Base-by-base conservation (phyloP, 2,329 filamentous ascomycete genomes). In the Ophiostoma piceae region DNA sequence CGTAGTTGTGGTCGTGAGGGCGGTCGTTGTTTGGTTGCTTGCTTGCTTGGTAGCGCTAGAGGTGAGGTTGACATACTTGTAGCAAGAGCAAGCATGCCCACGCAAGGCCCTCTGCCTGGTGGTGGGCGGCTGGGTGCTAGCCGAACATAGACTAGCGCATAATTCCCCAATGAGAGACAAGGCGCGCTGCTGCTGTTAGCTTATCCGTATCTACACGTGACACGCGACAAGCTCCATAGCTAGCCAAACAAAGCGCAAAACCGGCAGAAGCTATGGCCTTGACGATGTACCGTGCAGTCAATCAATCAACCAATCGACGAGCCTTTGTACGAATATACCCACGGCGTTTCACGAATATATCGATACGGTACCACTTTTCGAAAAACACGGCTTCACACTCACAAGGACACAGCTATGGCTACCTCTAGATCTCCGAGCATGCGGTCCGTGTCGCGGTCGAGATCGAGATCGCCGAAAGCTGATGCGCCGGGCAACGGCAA, bases 31-130 rank as follows among this genome's bases (percentile, higher is more conserved):
- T 22, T 16, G 32, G 41, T 43, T 35, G 26, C 19, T 32, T 35
- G 29, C 29, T 26, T 66, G 29, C 41, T 39, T 66, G 26, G 57
- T n/a, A 22, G 26, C 19, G 22, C 35, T 22, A 29, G 14, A 22
- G 65, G 35, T 43, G n/a, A 47, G n/a, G 62, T 22, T 65, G 62
- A 35, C 62, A 37, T 64, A n/a, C n/a, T n/a, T n/a, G n/a, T n/a
- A 67, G 39, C n/a, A 47, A 62, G 35, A 67, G 16, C 11, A 35
- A 62, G 35, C 43, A 71, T 47, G 71, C 69, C 71, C 71, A 72
- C 71, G 71, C 71, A 72, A 43, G 66, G 32, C 54, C 41, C 62
- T 69, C 71, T 72, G 70, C 70, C 71, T 66, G 65, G n/a, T 72
- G 68, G 66, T 37, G 43, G 66, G 67, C 57, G 14, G 65, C 43